These are phyloP conservation scores for Dothideomycetes sp. DNA, from an alignment of 2,329 filamentous ascomycete species.

Conservation along the genomic window DNA sequence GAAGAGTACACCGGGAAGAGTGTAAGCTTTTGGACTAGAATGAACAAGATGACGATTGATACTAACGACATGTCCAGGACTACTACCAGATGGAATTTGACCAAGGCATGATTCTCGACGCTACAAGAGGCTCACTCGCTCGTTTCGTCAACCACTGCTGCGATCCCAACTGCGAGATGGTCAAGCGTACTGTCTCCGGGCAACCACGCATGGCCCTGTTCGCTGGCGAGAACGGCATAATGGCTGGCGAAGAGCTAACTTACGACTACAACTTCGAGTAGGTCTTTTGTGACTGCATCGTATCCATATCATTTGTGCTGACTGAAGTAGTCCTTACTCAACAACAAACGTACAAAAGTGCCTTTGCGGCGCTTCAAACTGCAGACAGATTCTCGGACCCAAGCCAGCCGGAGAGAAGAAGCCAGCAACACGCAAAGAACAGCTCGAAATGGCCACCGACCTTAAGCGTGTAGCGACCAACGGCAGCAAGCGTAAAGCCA, in stretches of 20 bases:
- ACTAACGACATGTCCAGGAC: conserved; percentile 45
- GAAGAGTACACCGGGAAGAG: conserved; percentile 89
- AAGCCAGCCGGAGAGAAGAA: conserved; percentile 37
- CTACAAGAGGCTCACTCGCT: conserved; percentile 88
- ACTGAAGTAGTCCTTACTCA: conserved; percentile 38
- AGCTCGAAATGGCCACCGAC: conserved; percentile 8
- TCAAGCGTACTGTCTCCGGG: conserved; percentile 91
- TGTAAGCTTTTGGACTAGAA: conserved; percentile 39
- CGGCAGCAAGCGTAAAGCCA: conserved; percentile 2
- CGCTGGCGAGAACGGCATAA: conserved; percentile 77
- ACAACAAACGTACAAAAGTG: conserved; percentile 52
- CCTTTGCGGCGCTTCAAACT: conserved; percentile 47
- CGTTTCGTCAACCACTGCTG: conserved; percentile 98
- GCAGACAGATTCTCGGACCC: conserved; percentile 49
- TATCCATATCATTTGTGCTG: background rate
- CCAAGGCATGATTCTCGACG: conserved; percentile 97
- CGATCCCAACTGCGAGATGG: conserved; percentile 87
- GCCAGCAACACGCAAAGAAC: conserved; percentile 11
- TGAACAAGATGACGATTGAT: background rate
- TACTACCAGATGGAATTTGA: conserved; percentile 99
- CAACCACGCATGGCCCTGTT: conserved; percentile 96
- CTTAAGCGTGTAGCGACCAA: conserved; percentile 5
- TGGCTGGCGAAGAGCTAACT: conserved; percentile 90
- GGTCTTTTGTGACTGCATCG: conserved; percentile 33
- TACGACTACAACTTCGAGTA: conserved; percentile 78